A percentile compares a stretch with the other conserved stretches of the same genome.
These are phyloP conservation scores for Syncephalastrum monosporum DNA, from an alignment of 371 early-diverging fungal species.

Conservation along the genomic window DNA sequence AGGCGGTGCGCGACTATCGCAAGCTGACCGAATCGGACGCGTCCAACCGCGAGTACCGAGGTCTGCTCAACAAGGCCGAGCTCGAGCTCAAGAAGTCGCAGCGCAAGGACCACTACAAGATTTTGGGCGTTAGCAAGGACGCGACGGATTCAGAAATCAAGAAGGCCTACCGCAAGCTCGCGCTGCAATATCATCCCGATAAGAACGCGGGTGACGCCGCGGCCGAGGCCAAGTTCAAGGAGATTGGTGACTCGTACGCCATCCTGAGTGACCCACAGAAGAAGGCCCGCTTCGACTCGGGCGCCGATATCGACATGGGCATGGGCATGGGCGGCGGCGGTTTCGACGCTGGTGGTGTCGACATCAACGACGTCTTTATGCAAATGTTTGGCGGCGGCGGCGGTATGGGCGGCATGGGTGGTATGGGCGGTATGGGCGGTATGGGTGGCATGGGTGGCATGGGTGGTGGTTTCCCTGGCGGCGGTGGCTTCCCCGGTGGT, in stretches of 20 bases:
- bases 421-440: conserved; percentile 34
- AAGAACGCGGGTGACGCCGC: conserved; percentile 67
- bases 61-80: conserved; percentile 67
- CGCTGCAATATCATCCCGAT: conserved; percentile 85
- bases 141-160: conserved; percentile 88
- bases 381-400: conserved; percentile 60
- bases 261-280: conserved; percentile 81
- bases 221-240: conserved; percentile 83
- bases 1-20: conserved; percentile 78
- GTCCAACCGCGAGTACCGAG: conserved; percentile 66
- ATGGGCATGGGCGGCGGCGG: conserved; percentile 45
- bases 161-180: conserved; percentile 88
- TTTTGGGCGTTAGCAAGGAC: conserved; percentile 80
- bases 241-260: conserved; percentile 77
- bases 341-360: conserved; percentile 54
- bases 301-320: conserved; percentile 76
- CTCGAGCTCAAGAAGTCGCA: conserved; percentile 73
- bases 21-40: conserved; percentile 62
- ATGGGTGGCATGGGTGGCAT: conserved; percentile 19
- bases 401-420: conserved; percentile 33
- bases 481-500: conserved; percentile 8
- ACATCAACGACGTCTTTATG: conserved; percentile 64
- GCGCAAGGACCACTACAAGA: conserved; percentile 92
- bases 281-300: conserved; percentile 77
- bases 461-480: conserved; percentile 8